Conservation (phyloP, 2,329 filamentous ascomycete genomes). For the Phialemoniopsis sp. region DNA sequence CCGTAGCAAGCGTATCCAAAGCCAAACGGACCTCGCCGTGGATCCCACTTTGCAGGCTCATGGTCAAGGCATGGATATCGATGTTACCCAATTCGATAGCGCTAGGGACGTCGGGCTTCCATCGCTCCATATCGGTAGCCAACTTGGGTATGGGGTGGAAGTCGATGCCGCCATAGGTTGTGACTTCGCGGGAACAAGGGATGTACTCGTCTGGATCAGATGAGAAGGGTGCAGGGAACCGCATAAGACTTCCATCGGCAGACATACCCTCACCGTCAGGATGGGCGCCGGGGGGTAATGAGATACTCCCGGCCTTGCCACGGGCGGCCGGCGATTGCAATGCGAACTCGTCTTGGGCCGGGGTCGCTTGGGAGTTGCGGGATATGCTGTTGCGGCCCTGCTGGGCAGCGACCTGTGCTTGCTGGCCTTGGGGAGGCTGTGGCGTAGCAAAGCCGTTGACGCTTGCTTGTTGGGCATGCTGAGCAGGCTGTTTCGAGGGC, state of each 20-base stretch:
- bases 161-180: constrained; percentile 69
- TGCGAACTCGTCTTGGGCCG: constrained; percentile 33
- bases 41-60: constrained; percentile 86
- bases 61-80: constrained; percentile 84
- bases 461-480: constrained; percentile 39
- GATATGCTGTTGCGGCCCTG: constrained; percentile 46
- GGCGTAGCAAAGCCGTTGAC: constrained; percentile 46
- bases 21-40: constrained; percentile 86
- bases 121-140: constrained; percentile 61
- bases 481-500: constrained; percentile 39
- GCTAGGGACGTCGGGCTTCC: constrained; percentile 71
- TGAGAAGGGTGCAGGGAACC: constrained; percentile 28
- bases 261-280: constrained; percentile 20
- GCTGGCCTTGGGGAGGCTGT: constrained; percentile 38
- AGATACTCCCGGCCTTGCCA: constrained; percentile 34
- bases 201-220: constrained; percentile 49
- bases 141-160: constrained; percentile 60
- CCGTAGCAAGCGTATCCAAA: constrained; percentile 73
- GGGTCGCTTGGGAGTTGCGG: constrained; percentile 42
- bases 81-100: constrained; percentile 79
- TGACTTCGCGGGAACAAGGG: constrained; percentile 49
- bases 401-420: constrained; percentile 30
- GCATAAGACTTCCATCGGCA: constrained; percentile 14
- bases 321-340: constrained; percentile 37
- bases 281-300: constrained; percentile 28